Percentiles rank a stretch among this genome's conserved stretches.
Conservation (phyloP, 495 filamentous ascomycete genomes). For the Venustampulla echinocandica region DNA sequence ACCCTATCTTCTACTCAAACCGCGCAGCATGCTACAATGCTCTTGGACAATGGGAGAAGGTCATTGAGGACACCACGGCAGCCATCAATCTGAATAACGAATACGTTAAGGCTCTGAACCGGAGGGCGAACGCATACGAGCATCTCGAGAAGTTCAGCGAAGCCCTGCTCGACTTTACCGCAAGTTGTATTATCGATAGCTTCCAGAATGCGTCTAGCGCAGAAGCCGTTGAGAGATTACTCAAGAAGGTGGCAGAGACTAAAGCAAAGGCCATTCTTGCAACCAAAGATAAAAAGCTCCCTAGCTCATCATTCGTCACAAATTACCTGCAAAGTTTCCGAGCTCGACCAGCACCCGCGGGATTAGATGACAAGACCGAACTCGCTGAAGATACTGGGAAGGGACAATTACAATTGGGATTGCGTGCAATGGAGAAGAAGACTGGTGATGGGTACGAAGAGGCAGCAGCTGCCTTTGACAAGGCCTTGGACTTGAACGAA, state of each 20-base stretch:
- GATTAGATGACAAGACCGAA: constrained; percentile 71
- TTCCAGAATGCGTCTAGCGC: constrained; percentile 87
- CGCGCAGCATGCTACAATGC: constrained; percentile 96
- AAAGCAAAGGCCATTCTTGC: constrained; percentile 83
- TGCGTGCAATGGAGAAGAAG: constrained; percentile 71
- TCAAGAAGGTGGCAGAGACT: constrained; percentile 94
- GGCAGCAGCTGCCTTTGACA: constrained; percentile 75
- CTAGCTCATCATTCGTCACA: constrained; percentile 89
- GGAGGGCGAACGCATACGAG: constrained; percentile 92
- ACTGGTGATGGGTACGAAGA: constrained; percentile 85
- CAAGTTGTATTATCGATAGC: constrained; percentile 96
- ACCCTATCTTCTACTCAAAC: constrained; percentile 98
- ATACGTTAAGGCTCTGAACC: constrained; percentile 96
- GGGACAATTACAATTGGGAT: constrained; percentile 73
- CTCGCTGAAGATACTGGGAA: constrained; percentile 70
- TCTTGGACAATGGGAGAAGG: constrained; percentile 84
- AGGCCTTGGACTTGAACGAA: constrained; percentile 71
- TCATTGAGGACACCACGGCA: constrained; percentile 93
- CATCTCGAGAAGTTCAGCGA: constrained; percentile 84
- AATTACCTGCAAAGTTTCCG: constrained; percentile 99
- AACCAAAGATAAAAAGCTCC: constrained; percentile 65
- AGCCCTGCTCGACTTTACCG: constrained; percentile 93
- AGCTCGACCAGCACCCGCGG: constrained; percentile 63
- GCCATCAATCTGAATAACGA: constrained; percentile 85
- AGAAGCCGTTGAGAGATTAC: constrained; percentile 78